phyloP scores from a whole-genome alignment of 31 red algal genomes.

The Odonthalia washingtoniensis region DNA sequence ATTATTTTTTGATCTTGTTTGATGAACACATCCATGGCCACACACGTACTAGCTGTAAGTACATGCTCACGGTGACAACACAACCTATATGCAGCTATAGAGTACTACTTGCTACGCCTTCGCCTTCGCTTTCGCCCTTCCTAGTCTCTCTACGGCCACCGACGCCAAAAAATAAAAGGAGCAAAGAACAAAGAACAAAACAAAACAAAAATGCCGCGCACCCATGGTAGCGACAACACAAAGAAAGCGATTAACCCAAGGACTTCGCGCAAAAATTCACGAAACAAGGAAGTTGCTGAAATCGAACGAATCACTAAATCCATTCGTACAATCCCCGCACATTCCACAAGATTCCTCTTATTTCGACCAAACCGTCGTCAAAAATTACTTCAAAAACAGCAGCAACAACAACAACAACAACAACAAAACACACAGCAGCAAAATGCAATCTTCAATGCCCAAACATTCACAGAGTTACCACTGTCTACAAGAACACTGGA shows the following conservation, averaged over 20 bases:
- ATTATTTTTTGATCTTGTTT: no score
- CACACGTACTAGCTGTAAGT: no score
- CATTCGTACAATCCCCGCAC: slow-evolving; percentile 36
- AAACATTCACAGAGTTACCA: slow-evolving; percentile 83
- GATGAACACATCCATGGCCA: no score
- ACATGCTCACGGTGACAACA: no score
- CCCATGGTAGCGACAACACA: no score
- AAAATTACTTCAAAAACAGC: slow-evolving; percentile 1
- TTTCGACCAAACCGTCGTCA: slow-evolving; percentile 69
- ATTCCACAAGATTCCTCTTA: slow-evolving; percentile 50
- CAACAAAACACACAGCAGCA: slow-evolving; percentile 30
- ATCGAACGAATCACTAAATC: slow-evolving; percentile 38
- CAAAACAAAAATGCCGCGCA: no score
- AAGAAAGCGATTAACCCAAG: not conserved
- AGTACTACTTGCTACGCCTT: no score
- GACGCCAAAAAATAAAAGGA: no score
- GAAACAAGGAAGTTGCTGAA: slow-evolving; percentile 72
- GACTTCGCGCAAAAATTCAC: not conserved
- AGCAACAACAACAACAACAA: not conserved
- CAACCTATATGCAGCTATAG: no score
- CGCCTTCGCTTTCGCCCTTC: no score
- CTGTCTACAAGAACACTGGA: slow-evolving; percentile 85
- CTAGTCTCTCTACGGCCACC: no score
- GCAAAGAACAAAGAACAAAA: no score
- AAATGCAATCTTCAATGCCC: not conserved